Conservation (phyloP, 208 protist species). For the Balamuthia mandrillaris region DNA sequence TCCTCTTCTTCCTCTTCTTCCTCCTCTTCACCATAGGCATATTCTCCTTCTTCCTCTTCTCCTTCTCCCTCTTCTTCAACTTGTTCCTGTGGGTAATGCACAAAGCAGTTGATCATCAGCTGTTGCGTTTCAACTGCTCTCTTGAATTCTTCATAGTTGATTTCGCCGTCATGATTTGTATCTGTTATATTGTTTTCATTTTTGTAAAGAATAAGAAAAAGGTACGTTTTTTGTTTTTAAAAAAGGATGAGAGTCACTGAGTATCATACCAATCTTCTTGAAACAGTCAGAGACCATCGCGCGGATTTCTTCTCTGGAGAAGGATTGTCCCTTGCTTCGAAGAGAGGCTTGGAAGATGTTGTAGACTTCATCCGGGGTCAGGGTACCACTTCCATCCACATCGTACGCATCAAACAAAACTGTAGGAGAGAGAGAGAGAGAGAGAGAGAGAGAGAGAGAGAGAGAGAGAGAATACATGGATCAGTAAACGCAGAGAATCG, state of each 20-base stretch:
- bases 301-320: not conserved
- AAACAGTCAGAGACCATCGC: not conserved
- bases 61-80: no score
- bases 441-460: no score
- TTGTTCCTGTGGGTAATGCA: not conserved
- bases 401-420: constrained; percentile 2
- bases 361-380: not conserved
- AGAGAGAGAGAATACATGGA: no score
- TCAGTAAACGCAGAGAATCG: no score
- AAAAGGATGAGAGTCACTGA: no score
- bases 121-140: not conserved
- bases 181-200: no score
- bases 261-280: no score
- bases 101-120: constrained; percentile 7
- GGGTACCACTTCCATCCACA: not conserved
- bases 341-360: constrained; percentile 6
- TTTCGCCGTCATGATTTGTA: not conserved
- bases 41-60: no score
- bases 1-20: no score
- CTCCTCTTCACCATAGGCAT: no score
- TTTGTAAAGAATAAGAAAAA: no score
- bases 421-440: not conserved
- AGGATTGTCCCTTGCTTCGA: not conserved
- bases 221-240: no score
- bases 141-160: constrained; percentile 33